phyloP scores from a whole-genome alignment of 202 grass and related monocot species.

The Dendrocalamus latiflorus region DNA sequence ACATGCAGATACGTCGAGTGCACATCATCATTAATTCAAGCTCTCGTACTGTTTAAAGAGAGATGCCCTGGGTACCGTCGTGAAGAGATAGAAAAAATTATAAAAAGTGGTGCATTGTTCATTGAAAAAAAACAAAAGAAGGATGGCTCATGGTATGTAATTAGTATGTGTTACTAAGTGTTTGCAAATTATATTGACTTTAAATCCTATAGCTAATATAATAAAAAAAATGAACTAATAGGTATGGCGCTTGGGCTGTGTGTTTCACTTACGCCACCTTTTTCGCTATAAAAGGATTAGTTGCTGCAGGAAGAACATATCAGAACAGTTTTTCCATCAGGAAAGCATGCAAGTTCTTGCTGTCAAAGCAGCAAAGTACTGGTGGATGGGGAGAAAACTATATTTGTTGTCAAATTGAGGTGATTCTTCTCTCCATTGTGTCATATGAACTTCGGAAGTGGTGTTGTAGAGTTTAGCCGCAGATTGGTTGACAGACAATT shows the following conservation, averaged over 20 bases:
- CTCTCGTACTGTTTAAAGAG: conserved; percentile 1
- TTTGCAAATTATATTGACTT: background rate
- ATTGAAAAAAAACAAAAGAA: conserved; percentile 14
- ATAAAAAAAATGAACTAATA: background rate
- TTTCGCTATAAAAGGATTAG: conserved; percentile 29
- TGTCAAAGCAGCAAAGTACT: conserved; percentile 27
- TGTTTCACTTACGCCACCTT: conserved; percentile 44
- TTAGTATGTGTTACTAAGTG: background rate
- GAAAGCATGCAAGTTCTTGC: conserved; percentile 29
- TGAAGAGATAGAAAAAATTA: conserved; percentile 23
- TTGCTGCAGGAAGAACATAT: conserved; percentile 28
- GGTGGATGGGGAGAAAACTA: conserved; percentile 46
- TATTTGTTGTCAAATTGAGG: conserved; percentile 23
- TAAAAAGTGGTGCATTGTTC: background rate
- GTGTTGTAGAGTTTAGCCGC: no score
- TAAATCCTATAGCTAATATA: background rate
- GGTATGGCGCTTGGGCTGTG: conserved; percentile 35
- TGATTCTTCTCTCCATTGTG: background rate
- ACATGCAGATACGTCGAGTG: background rate
- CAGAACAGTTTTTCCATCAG: conserved; percentile 27
- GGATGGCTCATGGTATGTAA: conserved; percentile 30
- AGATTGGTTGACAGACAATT: no score
- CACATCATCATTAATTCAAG: conserved; percentile 30
- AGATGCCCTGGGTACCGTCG: background rate
- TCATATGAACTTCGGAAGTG: no score